phyloP scores from a whole-genome alignment of 345 rosid genomes.

The Euphorbia pulcherrima region DNA sequence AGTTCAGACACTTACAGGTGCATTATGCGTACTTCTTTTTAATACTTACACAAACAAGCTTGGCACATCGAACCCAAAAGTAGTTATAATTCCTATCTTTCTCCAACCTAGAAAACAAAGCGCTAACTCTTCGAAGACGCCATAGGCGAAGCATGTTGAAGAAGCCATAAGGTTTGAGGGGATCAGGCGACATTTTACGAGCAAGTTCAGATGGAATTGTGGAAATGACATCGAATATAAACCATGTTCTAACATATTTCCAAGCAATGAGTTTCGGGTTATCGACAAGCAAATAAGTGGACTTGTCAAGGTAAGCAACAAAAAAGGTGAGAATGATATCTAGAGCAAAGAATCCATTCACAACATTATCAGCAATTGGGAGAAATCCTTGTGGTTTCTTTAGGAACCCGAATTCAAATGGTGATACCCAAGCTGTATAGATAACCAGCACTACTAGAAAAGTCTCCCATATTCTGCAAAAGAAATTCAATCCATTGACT shows the following conservation, averaged over 20 bases:
- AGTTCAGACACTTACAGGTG: too few relatives aligned
- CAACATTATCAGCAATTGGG: slow-evolving; percentile 67
- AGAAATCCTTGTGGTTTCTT: slow-evolving; percentile 47
- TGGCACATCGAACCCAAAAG: slow-evolving; percentile 93
- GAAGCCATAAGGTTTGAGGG: slow-evolving; percentile 51
- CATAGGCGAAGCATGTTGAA: slow-evolving; percentile 95
- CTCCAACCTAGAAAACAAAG: slow-evolving; percentile 86
- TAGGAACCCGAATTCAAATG: slow-evolving; percentile 86
- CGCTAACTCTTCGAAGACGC: slow-evolving; percentile 97
- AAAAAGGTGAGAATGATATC: slow-evolving; percentile 84
- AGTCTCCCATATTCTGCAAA: slow-evolving; percentile 75
- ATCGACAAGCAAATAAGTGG: slow-evolving; percentile 68
- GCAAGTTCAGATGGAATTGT: slow-evolving; percentile 76
- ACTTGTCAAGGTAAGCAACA: slow-evolving; percentile 70
- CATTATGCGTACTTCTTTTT: neutral
- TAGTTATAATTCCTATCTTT: slow-evolving; percentile 87
- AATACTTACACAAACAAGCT: slow-evolving; percentile 76
- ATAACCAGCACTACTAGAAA: slow-evolving; percentile 65
- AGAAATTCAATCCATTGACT: neutral
- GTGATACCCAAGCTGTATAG: slow-evolving; percentile 93
- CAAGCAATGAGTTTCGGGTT: slow-evolving; percentile 62
- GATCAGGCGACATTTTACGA: slow-evolving; percentile 47
- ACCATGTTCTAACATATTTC: slow-evolving; percentile 76
- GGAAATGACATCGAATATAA: slow-evolving; percentile 68
- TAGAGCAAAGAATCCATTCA: slow-evolving; percentile 79